Evolutionary conservation across 2,329 filamentous ascomycete species (phyloP), one percentile per base, ranked within the genome.

Genomic region (Pseudogymnoascus sp.): DNA sequence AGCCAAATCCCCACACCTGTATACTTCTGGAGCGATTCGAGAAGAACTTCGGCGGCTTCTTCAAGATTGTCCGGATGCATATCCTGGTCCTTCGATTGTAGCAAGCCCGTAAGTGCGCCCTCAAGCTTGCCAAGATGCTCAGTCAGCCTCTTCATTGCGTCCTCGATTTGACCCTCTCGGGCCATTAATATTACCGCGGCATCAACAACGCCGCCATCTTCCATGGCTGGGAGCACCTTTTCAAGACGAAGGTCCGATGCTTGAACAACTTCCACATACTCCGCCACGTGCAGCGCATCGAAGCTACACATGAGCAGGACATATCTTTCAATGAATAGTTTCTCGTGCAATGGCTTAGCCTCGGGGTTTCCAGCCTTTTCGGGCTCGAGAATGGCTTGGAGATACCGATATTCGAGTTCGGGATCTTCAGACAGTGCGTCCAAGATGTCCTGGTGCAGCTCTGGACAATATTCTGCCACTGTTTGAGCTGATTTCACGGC

Each of bases 1-100:
- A 99, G 78, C 94, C 94, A 99, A 58, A 96, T 93, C 12, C 95
- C 94, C 1, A 99, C 90, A 65, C 91, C 87, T 1, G 88, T 85
- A 74, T 96, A 97, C 71, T 96, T 97, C 64, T 95, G 87, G 15
- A 99, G 76, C 0, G 88, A 86, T 62, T 85, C 82, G 3, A 96
- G 79, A 1, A 96, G 79, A 61, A 92, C 88, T 61, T 88, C 83
- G 0, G 88, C 84, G 0, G 88, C 83, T 64, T 87, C 83, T 62
- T 85, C 82, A 33, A 76, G 70, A 35, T 66, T 80, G 57, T 80
- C 81, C 1, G 80, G 76, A 61, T 87, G 81, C 1, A 79, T 78
- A 28, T 81, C 80, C 0, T 85, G 80, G 4, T 77, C 75, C 0
- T 79, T 78, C 11, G 82, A 84, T n/a, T 80, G 77, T 2, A 97